Base-by-base conservation (phyloP, 441 rosid species). In the Croton laevigatus region DNA sequence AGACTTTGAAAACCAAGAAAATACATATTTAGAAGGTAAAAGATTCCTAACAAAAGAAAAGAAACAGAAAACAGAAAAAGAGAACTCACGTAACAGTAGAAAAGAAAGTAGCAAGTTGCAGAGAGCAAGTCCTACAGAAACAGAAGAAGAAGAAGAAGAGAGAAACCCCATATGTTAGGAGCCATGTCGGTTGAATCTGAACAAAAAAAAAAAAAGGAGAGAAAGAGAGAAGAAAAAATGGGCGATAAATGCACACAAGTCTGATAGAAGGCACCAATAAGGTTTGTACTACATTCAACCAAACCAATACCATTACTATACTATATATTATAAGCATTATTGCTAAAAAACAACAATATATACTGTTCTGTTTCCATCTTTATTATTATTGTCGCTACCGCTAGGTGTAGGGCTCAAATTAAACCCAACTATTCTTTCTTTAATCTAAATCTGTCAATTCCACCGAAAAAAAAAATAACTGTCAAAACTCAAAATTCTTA, bases 161-260 rank as follows among this genome's bases (percentile, higher is more conserved):
- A 81, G 23, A 87, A 82, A 40, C 77, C 92, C 89, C 86, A 81
- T 73, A 72, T 64, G 77, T 74, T 79, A 69, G 93, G 88, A 88
- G 85, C 90, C 88, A 83, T 88, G 85, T 90, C 83, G 82, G 93
- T 79, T 81, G 68, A 84, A 76, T 66, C 74, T 71, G 70, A 83
- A 85, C 85, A 85, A 81, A 64, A 27, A 53, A 40, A 40, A 11
- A 62, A 37, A 34, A 60, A 46, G 61, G 72, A 46, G 76, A 48
- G 71, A 62, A 54, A 53, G 75, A 64, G 48, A 54, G 32, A 20
- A 52, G 1, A 49, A 62, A 62, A 63, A 44, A 69, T 4, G 34
- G 63, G 38, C 9, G 40, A 27, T 27, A 54, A 64, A 55, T 53
- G 51, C 37, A 59, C 12, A 42, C 57, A 58, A 20, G 65, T 20